These are phyloP conservation scores for Dichotomopilus funicola DNA, from an alignment of 2,329 filamentous ascomycete genomes.

Conservation along the genomic window DNA sequence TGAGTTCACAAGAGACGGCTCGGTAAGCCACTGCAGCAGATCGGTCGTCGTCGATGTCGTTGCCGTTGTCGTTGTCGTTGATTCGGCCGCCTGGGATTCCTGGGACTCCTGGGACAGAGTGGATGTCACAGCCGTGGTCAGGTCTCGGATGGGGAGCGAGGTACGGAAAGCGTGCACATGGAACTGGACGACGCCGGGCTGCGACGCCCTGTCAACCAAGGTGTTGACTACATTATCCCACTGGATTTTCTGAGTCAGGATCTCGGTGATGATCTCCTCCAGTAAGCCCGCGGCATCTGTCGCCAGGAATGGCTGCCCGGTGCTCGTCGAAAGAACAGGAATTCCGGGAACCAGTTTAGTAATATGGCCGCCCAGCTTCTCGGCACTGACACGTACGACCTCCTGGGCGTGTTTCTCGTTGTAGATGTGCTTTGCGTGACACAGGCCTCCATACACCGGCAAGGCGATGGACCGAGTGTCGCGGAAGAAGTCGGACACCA, in stretches of 20 bases:
- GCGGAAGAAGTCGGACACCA: constrained; percentile 26
- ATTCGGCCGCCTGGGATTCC: no score
- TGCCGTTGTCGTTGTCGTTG: no score
- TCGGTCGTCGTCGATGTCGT: no score
- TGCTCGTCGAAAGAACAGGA: background rate
- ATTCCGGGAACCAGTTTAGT: background rate
- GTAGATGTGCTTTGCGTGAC: constrained; percentile 38
- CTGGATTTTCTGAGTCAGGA: background rate
- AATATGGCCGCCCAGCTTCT: no score
- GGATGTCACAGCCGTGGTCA: no score
- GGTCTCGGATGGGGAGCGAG: no score
- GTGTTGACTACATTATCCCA: background rate
- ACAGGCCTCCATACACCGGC: constrained; percentile 34
- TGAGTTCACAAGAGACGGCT: no score
- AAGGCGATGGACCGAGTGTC: constrained; percentile 28
- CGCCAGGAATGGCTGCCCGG: background rate
- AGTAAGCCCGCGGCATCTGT: background rate
- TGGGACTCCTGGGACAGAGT: no score
- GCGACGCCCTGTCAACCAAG: background rate
- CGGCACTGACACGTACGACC: background rate
- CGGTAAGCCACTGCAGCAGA: no score
- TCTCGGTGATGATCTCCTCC: background rate
- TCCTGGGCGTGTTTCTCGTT: constrained; percentile 1
- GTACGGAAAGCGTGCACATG: no score
- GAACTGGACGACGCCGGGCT: no score